Evolutionary conservation across 2,329 filamentous ascomycete genomes (phyloP), one percentile per base, ranked within the genome.

Genomic region (Verticillium dahliae): DNA sequence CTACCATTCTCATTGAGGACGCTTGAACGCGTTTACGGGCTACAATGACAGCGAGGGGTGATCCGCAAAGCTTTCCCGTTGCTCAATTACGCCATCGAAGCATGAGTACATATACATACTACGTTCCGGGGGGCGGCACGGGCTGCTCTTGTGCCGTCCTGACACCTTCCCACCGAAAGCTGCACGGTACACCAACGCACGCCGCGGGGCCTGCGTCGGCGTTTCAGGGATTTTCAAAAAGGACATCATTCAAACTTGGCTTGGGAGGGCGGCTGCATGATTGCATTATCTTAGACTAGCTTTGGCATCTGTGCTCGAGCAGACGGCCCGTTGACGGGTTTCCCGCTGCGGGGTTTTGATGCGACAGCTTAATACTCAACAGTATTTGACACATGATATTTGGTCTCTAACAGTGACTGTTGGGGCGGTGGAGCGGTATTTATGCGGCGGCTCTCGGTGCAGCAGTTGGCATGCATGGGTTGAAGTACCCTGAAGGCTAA

Each of bases 1-100:
- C 93, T 59, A 85, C 90, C 34, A 96, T 94, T 54, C 85, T 99
- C 41, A 85, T 99, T 65, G 88, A 85, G 67, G 75, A 80, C 62
- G 72, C 74, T 62, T 79, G 74, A 70, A 65, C 56, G 57, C 57
- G 18, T 27, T 27, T 3, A n/a, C n/a, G 18, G 39, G 39, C 14
- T 10, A 50, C 45, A 50, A 22, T 15, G 22, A 18, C n/a, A 50
- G 22, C 45, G 45, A 50, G 3, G 13, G 45, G n/a, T 9, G 22
- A 10, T 22, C 39, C 45, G 39, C 39, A 27, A 18, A 22, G 45
- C 45, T 50, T 18, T n/a, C 22, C 45, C 45, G 13, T 50, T 5
- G 45, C 18, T 50, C 45, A 18, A 27, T 50, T 7, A 22, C 45
- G 45, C 18, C 45, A 22, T 27, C 18, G 45, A 50, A 10, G 15